phyloP scores from a whole-genome alignment of 2,329 filamentous ascomycete genomes.

The Aspergillus texensis region DNA sequence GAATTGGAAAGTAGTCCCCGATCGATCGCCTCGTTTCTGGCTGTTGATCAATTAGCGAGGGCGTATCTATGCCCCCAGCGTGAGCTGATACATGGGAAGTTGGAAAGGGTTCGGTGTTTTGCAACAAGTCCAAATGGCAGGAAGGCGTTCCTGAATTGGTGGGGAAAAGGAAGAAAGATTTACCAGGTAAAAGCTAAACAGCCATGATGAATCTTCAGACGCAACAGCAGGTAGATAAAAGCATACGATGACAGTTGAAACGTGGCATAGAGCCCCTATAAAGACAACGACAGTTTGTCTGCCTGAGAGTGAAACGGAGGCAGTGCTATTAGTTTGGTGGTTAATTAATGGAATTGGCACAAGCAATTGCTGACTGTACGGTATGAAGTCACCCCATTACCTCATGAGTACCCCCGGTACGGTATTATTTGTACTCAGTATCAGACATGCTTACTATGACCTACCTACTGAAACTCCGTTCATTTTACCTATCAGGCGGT shows the following conservation, averaged over 20 bases:
- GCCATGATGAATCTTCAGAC: background rate
- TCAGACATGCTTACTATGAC: background rate
- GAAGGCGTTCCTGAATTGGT: background rate
- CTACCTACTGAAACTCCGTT: background rate
- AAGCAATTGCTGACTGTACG: background rate
- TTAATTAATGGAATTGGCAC: background rate
- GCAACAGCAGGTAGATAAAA: background rate
- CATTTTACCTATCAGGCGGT: background rate
- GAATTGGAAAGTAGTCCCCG: background rate
- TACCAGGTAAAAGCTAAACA: background rate
- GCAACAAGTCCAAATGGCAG: background rate
- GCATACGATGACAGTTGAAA: background rate
- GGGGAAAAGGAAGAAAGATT: background rate
- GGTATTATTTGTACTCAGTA: background rate
- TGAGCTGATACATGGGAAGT: conserved; percentile 12
- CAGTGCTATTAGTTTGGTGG: background rate
- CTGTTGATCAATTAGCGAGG: conserved; percentile 9
- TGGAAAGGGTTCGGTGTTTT: conserved; percentile 3
- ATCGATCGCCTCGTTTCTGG: background rate
- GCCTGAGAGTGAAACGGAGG: background rate
- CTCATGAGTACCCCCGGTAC: background rate
- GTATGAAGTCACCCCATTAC: background rate
- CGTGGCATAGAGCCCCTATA: conserved; percentile 1
- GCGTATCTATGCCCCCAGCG: conserved; percentile 7
- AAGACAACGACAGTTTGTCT: background rate